Percentiles rank a stretch among this genome's conserved stretches.
Evolutionary conservation across 2,329 filamentous ascomycete species (phyloP).

Genomic region (Beauveria caledonica): DNA sequence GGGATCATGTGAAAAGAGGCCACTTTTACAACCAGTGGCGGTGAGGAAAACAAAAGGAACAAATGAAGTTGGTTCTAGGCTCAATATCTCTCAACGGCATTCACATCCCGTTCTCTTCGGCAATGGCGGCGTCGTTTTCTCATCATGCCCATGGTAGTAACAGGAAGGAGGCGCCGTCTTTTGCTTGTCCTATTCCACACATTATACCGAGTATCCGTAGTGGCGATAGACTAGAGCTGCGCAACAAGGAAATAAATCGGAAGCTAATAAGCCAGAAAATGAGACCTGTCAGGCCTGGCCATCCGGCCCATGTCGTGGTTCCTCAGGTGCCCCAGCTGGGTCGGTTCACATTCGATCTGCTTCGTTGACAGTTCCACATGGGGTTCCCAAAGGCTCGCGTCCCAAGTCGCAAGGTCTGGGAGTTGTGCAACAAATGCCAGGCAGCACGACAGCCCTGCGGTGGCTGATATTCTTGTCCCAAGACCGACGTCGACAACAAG

Average conservation of each 20-base stretch:
- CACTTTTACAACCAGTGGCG: too few relatives aligned
- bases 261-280: background rate
- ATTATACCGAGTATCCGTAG: too few relatives aligned
- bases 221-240: background rate
- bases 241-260: background rate
- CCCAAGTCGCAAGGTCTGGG: constrained; percentile 1
- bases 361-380: constrained; percentile 9
- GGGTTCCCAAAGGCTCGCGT: background rate
- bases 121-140: too few relatives aligned
- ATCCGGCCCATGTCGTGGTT: background rate
- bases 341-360: constrained; percentile 3
- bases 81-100: too few relatives aligned
- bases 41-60: too few relatives aligned
- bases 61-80: too few relatives aligned
- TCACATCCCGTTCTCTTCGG: too few relatives aligned
- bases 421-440: background rate
- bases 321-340: background rate
- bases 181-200: too few relatives aligned
- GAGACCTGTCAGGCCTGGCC: background rate
- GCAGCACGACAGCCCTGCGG: background rate
- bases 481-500: background rate
- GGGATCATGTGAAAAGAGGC: too few relatives aligned
- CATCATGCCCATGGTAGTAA: too few relatives aligned
- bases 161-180: too few relatives aligned
- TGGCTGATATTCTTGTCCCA: background rate